These are phyloP conservation scores for Asparagopsis taxiformis DNA, from an alignment of 31 red algal genomes.

Conservation along the genomic window DNA sequence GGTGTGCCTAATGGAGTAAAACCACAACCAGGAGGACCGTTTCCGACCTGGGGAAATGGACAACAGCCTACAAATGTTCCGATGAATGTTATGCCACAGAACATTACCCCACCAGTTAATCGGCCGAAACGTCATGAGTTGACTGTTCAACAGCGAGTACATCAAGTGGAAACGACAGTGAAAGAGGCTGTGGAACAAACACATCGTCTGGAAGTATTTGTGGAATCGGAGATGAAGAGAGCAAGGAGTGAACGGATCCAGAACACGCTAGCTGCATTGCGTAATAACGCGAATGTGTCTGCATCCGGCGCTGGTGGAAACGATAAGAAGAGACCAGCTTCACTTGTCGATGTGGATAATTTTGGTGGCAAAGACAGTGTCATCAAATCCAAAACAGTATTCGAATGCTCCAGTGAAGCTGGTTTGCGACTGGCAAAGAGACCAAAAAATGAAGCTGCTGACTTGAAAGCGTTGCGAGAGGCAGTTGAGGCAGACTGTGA, in stretches of 20 bases:
- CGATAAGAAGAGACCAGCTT: slow-evolving; percentile 27
- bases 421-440: slow-evolving; percentile 71
- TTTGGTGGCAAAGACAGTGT: slow-evolving; percentile 19
- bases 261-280: slow-evolving; percentile 58
- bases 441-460: slow-evolving; percentile 49
- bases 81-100: too few species aligned
- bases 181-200: slow-evolving; percentile 17
- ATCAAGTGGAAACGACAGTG: slow-evolving; percentile 2
- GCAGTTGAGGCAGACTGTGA: slow-evolving; percentile 65
- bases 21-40: too few species aligned
- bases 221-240: slow-evolving; percentile 26
- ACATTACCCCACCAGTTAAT: too few species aligned
- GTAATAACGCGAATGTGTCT: slow-evolving; percentile 38
- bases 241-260: slow-evolving; percentile 67
- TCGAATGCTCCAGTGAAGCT: slow-evolving; percentile 50
- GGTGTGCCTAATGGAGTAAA: too few species aligned
- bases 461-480: slow-evolving; percentile 64
- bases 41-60: too few species aligned
- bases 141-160: slow-evolving; percentile 11
- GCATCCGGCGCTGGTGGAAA: slow-evolving; percentile 17
- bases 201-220: slow-evolving; percentile 1
- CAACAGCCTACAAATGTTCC: too few species aligned
- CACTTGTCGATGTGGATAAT: slow-evolving; percentile 65
- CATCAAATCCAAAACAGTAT: slow-evolving; percentile 68
- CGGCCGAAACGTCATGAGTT: neutral